Evolutionary conservation across 2,329 filamentous ascomycete genomes (phyloP), one percentile per base, ranked within the genome.

Genomic region (Aureobasidium mangrovei): DNA sequence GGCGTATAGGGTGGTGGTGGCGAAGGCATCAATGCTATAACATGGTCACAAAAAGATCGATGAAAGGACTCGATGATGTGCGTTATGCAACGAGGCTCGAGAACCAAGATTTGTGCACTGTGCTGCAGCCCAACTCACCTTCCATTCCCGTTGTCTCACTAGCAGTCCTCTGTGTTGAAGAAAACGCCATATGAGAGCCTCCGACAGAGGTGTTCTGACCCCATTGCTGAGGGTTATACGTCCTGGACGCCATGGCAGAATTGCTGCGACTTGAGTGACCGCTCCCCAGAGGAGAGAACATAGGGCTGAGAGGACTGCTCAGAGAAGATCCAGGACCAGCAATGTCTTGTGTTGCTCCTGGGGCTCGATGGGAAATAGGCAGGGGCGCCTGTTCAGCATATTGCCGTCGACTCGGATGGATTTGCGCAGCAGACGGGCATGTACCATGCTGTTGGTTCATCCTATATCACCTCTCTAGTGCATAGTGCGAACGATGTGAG

Each of bases 161-260:
- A 18, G 69, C 65, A 38, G 67, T 66, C 49, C 58, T 38, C 62
- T 63, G 47, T 61, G 64, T 46, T 52, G 61, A 32, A 58, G 61
- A 54, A 57, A 64, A 67, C 5, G 65, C 60, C 62, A 66, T 69
- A 51, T 67, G 64, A 38, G 63, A 63, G 27, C 70, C 72, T 56
- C 67, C 66, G 7, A 68, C 62, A 46, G 67, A 65, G 12, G 64
- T 68, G 53, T 63, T 63, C 56, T 70, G 67, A 60, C 65, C 68
- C 74, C 74, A 77, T 69, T 76, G 73, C 61, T 72, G 71, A 35
- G 74, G 74, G 61, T 76, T 76, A 66, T 77, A 77, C 1, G 73
- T 55, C 48, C 58, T 59, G 26, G 60, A 59, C 53, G 60, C 56
- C 53, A 62, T 60, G 27, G 57, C 56, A 28, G 60, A 60, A 42